Evolutionary conservation across 345 rosid species (phyloP), one percentile per base, ranked within the genome.

Genomic region (Xanthoceras sorbifolium): DNA sequence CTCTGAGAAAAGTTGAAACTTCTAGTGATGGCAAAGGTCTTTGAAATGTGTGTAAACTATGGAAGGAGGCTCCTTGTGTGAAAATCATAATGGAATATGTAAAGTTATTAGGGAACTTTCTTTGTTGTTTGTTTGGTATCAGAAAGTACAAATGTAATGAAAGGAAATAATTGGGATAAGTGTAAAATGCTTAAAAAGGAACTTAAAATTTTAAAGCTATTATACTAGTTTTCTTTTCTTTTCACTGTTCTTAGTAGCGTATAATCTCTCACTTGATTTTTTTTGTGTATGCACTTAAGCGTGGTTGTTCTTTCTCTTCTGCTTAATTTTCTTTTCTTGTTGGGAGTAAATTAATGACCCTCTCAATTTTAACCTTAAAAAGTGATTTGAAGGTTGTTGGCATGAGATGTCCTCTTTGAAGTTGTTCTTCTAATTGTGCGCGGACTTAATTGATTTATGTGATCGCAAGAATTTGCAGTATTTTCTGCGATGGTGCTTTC

Each of bases 371-470:
- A 12, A 14, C 50, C 20, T 52, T 70, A 26, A 32, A 31, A 52
- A 61, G 46, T 7, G 46, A 50, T 31, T 55, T 55, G 32, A 36
- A 22, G 34, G 29, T 72, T 34, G 23, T 36, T 72, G 20, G 65
- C 26, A 57, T 22, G 26, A 40, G 72, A 69, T 5, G 54, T 72
- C 36, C 17, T 72, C 9, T 31, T 74, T 74, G 70, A 14, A 29
- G 34, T 69, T 15, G 14, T 42, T 22, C 20, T 42, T 74, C 32
- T 44, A 64, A 31, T 22, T 64, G 14, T 32, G 22, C 52, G 1
- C 32, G 44, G n/a, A 17, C 15, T 64, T 64, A 4, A 46, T 25
- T 65, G 3, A 23, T 23, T 64, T 9, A 31, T 70, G 12, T 63
- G 25, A 54, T 57, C 42, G 34, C 54, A 54, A 44, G 31, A 76